These are phyloP conservation scores for Fraxinus sp. DNA, from an alignment of 305 asterid genomes.

Conservation along the genomic window DNA sequence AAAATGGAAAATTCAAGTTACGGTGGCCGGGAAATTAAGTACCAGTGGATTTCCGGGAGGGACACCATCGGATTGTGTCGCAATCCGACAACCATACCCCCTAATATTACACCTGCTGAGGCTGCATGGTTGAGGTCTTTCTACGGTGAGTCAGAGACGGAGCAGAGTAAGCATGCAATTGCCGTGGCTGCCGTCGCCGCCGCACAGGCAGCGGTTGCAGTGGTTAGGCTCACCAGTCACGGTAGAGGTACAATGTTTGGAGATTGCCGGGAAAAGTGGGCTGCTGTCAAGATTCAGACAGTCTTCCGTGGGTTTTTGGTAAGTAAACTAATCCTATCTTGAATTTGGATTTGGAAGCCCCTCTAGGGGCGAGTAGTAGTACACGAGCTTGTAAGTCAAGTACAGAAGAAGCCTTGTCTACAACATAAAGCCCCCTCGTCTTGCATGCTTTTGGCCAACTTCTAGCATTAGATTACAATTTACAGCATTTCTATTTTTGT, in stretches of 20 bases:
- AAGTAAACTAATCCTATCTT: neutral
- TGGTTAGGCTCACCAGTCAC: conserved; percentile 66
- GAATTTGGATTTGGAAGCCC: too few relatives aligned
- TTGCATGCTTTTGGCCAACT: neutral
- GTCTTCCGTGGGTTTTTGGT: conserved; percentile 86
- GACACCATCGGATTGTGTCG: conserved; percentile 38
- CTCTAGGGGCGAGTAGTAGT: too few relatives aligned
- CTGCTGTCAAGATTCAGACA: conserved; percentile 65
- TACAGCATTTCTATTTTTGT: neutral
- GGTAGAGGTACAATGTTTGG: conserved; percentile 39
- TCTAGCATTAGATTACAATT: neutral
- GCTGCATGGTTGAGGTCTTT: conserved; percentile 80
- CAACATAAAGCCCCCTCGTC: neutral
- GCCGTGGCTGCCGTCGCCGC: conserved; percentile 87
- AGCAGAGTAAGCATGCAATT: conserved; percentile 75
- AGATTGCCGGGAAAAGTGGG: conserved; percentile 48
- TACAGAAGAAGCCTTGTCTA: neutral
- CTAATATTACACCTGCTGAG: conserved; percentile 74
- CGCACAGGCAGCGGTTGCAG: conserved; percentile 71
- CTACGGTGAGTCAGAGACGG: conserved; percentile 44
- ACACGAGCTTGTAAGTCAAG: neutral
- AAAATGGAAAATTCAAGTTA: conserved; percentile 30
- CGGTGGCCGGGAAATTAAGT: conserved; percentile 18
- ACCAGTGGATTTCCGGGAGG: conserved; percentile 22
- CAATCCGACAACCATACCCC: conserved; percentile 65